Conservation (phyloP, 2,329 filamentous ascomycete genomes). For the Hirsutella rhossiliensis region DNA sequence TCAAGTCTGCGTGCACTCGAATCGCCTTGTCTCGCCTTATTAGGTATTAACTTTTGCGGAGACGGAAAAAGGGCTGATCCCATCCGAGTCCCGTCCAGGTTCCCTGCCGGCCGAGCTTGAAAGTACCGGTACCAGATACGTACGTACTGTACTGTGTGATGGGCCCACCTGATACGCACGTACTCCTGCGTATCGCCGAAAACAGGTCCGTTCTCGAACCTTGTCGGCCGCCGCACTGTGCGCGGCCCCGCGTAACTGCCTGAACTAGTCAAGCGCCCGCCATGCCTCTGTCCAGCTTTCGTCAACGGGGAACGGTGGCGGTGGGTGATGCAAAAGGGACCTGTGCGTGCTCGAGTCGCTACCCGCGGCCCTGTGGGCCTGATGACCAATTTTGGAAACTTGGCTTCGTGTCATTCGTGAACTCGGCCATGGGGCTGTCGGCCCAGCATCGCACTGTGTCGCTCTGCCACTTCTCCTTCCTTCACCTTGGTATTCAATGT, state of each 20-base stretch:
- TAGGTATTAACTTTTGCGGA: too few species aligned
- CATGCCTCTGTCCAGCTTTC: not conserved
- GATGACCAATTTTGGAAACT: not conserved
- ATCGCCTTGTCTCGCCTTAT: too few species aligned
- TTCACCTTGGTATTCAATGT: too few species aligned
- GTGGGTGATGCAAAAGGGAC: not conserved
- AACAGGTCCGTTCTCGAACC: conserved; percentile 1
- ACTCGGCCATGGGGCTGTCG: not conserved
- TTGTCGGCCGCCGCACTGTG: conserved; percentile 2
- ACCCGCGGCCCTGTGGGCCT: not conserved
- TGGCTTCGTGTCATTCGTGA: not conserved
- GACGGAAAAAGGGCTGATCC: too few species aligned
- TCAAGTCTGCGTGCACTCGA: too few species aligned
- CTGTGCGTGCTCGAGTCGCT: not conserved
- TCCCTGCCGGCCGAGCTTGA: too few species aligned
- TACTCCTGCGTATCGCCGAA: not conserved
- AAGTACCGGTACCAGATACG: too few species aligned
- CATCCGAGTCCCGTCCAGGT: too few species aligned
- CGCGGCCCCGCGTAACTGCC: conserved; percentile 1
- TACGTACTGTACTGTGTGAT: too few species aligned
- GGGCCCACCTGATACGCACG: too few species aligned
- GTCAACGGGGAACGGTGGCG: not conserved
- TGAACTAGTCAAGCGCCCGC: conserved; percentile 2
- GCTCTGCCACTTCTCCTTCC: too few species aligned
- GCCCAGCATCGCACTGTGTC: not conserved